A percentile compares a stretch with the other conserved stretches of the same genome.
Evolutionary conservation across 371 early-diverging fungal genomes (phyloP).

Genomic region (Edhazardia aedis): DNA sequence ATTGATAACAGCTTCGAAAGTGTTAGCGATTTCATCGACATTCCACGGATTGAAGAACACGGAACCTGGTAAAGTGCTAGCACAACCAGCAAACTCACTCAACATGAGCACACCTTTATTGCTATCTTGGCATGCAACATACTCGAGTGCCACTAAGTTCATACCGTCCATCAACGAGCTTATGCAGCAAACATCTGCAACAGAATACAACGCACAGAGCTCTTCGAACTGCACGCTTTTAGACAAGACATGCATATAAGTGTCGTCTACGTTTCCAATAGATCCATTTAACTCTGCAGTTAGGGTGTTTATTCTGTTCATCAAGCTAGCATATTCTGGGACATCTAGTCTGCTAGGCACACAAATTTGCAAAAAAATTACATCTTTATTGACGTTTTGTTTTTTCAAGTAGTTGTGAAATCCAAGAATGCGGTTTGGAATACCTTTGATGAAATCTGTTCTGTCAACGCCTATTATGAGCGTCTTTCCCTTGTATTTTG

Average conservation of each 20-base stretch:
- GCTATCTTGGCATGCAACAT: constrained; percentile 72
- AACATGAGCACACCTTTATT: constrained; percentile 82
- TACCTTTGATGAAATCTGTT: constrained; percentile 97
- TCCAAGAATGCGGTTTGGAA: constrained; percentile 87
- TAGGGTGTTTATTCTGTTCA: constrained; percentile 65
- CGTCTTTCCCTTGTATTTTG: constrained; percentile 62
- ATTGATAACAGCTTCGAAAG: constrained; percentile 66
- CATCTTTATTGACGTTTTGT: constrained; percentile 72
- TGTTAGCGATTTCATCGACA: constrained; percentile 69
- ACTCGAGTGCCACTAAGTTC: constrained; percentile 94
- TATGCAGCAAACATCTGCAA: constrained; percentile 78
- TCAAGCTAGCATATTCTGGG: constrained; percentile 76
- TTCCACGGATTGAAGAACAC: constrained; percentile 94
- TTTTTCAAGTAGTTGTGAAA: constrained; percentile 66
- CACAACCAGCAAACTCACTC: constrained; percentile 92
- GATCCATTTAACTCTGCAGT: constrained; percentile 82
- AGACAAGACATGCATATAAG: constrained; percentile 85
- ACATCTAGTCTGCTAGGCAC: constrained; percentile 79
- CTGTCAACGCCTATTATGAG: constrained; percentile 92
- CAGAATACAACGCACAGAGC: constrained; percentile 72
- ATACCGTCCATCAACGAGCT: constrained; percentile 95
- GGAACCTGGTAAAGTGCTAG: constrained; percentile 77
- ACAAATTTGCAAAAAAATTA: constrained; percentile 75
- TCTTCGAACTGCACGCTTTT: constrained; percentile 77
- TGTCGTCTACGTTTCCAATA: constrained; percentile 78